Evolutionary conservation across 2,329 filamentous ascomycete species (phyloP), one percentile per base, ranked within the genome.

Genomic region (Biscogniauxia sp.): DNA sequence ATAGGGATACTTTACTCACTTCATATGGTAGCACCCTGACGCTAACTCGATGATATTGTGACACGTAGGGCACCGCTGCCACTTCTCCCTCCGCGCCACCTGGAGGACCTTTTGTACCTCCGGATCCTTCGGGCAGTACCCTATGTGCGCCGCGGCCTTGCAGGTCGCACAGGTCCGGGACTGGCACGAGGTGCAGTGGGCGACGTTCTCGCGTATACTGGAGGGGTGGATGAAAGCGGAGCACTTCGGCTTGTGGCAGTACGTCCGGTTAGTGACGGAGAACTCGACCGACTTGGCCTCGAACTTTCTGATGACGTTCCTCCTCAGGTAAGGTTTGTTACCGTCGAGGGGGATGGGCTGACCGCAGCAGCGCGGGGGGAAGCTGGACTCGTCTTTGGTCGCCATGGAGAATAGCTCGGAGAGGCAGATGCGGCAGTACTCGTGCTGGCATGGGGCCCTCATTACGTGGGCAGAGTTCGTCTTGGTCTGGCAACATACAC

Each of bases 1-100:
- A 49, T 25, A 3, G 9, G 26, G 23, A 41, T 37, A 19, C 5
- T 11, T 20, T 20, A 79, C 80, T 67, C 66, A 87, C 84, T 63
- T 83, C 4, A 87, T 87, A 58, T 87, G 84, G 57, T 83, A 75
- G 60, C 84, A 87, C 0, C 85, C 84, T 1, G 49, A 15, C 0
- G 68, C 41, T 0, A 84, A 69, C 69, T 86, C 82, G 0, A 88
- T 76, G 4, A 87, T 25, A 0, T 73, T 60, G 3, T 64, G 66
- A 62, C 85, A 87, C 0, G 63, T 61, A 8, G 68, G 70, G 61
- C 84, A 88, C 0, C 78, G 73, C 68, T 83, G 79, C 84, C 84
- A 87, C 0, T 77, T 76, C 3, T 81, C 70, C 5, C 74, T 60
- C 0, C 64, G 59, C 0, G 82, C 83, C 1, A 80, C 55, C 0